Percentiles rank a stretch among this genome's conserved stretches.
phyloP scores from a whole-genome alignment of 495 filamentous ascomycete genomes.

The Aspergillus sclerotioniger region DNA sequence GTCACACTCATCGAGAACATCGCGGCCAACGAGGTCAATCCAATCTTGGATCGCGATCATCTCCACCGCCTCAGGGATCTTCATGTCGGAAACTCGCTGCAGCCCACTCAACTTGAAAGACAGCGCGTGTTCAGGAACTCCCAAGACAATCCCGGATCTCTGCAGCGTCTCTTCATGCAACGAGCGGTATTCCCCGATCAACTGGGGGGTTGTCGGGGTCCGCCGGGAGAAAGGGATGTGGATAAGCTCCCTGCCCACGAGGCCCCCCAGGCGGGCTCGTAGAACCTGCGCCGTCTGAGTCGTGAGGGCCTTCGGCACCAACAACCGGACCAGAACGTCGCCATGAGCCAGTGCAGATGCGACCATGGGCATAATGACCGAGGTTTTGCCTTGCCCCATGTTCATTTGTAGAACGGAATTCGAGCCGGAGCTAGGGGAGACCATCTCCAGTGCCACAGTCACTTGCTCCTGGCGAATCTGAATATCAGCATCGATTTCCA shows the following conservation, averaged over 20 bases:
- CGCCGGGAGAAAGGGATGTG: constrained; percentile 62
- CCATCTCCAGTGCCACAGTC: constrained; percentile 58
- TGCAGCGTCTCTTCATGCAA: constrained; percentile 48
- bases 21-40: constrained; percentile 42
- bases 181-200: constrained; percentile 8
- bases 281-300: constrained; percentile 62
- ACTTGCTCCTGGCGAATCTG: constrained; percentile 61
- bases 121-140: constrained; percentile 67
- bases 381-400: constrained; percentile 75
- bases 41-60: constrained; percentile 35
- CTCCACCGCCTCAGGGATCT: constrained; percentile 11
- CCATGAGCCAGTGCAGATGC: constrained; percentile 55
- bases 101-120: constrained; percentile 67
- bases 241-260: constrained; percentile 56
- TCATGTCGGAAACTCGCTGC: constrained; percentile 40
- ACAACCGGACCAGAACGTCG: constrained; percentile 49
- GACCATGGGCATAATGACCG: constrained; percentile 66
- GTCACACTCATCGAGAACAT: constrained; percentile 66
- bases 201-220: constrained; percentile 21
- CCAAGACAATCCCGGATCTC: constrained; percentile 52
- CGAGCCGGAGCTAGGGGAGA: constrained; percentile 32
- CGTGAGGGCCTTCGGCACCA: constrained; percentile 62
- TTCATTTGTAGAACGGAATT: constrained; percentile 68
- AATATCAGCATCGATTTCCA: constrained; percentile 64
- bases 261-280: constrained; percentile 54